phyloP scores from a whole-genome alignment of 2,329 filamentous ascomycete genomes.

The Colletotrichum lupini region DNA sequence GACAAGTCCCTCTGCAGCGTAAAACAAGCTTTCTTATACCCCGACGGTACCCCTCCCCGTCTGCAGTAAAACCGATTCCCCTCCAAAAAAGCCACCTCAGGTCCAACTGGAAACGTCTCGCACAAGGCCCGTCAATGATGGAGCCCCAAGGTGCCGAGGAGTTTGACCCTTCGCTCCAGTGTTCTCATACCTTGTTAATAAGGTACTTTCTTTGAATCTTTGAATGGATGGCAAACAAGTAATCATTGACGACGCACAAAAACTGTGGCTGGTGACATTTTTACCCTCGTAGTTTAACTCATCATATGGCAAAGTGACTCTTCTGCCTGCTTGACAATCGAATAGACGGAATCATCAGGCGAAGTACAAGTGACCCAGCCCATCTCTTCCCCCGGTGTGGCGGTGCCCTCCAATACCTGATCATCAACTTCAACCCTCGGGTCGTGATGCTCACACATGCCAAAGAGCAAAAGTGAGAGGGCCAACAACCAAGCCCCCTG shows the following conservation, averaged over 20 bases:
- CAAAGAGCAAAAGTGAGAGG: background rate
- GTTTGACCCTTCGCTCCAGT: slow-evolving; percentile 3
- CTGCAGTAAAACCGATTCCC: background rate
- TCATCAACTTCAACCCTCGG: background rate
- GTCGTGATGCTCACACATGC: background rate
- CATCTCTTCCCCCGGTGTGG: background rate
- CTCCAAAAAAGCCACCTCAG: background rate
- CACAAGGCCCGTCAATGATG: slow-evolving; percentile 2
- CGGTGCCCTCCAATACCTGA: background rate
- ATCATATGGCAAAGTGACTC: background rate
- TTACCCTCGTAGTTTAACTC: background rate
- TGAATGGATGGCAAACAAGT: background rate
- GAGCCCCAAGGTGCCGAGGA: background rate
- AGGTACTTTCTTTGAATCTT: background rate
- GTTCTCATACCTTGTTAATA: background rate
- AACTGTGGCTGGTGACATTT: slow-evolving; percentile 19
- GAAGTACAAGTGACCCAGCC: slow-evolving; percentile 15
- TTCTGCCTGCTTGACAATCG: background rate
- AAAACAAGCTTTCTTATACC: background rate
- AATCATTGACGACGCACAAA: background rate
- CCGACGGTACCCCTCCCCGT: background rate
- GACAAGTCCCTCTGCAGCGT: background rate
- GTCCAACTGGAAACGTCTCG: slow-evolving; percentile 33
- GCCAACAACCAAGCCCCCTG: background rate
- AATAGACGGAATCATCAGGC: background rate